Evolutionary conservation across 1,284 basidiomycete genomes (phyloP).

Genomic region (Inonotus hispidus): DNA sequence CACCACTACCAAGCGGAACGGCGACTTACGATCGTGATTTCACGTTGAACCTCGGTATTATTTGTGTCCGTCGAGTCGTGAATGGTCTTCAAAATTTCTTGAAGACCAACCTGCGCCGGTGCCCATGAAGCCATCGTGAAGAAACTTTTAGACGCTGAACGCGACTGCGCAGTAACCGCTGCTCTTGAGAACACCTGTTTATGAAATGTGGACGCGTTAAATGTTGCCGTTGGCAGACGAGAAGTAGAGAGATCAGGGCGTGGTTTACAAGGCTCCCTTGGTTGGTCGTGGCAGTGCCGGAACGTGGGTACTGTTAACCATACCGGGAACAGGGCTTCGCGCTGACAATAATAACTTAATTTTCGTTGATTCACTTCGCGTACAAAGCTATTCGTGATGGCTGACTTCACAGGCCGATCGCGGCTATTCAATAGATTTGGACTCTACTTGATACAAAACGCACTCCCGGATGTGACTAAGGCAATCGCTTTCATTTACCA

Average conservation of each 20-base stretch:
- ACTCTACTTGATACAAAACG: too few relatives aligned
- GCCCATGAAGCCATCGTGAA: conserved; percentile 58
- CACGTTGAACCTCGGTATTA: conserved; percentile 59
- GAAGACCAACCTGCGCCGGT: conserved; percentile 71
- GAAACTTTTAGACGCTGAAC: background rate
- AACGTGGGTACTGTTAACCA: background rate
- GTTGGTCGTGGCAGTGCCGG: background rate
- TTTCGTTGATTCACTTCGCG: too few relatives aligned
- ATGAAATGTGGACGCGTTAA: background rate
- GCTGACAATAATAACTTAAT: too few relatives aligned
- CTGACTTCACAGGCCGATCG: too few relatives aligned
- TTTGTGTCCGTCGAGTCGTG: conserved; percentile 75
- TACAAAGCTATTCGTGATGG: too few relatives aligned
- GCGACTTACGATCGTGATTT: conserved; percentile 66
- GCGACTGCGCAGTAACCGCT: conserved; percentile 1
- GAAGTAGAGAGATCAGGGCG: background rate
- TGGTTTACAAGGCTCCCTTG: background rate
- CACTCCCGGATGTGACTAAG: too few relatives aligned
- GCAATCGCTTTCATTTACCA: too few relatives aligned
- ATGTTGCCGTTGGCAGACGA: background rate
- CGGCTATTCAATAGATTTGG: too few relatives aligned
- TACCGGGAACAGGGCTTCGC: background rate
- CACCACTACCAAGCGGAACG: conserved; percentile 20
- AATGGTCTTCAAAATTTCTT: conserved; percentile 83
- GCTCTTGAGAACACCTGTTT: background rate